Evolutionary conservation across 2,329 filamentous ascomycete genomes (phyloP).

Genomic region (Phoma sp.): DNA sequence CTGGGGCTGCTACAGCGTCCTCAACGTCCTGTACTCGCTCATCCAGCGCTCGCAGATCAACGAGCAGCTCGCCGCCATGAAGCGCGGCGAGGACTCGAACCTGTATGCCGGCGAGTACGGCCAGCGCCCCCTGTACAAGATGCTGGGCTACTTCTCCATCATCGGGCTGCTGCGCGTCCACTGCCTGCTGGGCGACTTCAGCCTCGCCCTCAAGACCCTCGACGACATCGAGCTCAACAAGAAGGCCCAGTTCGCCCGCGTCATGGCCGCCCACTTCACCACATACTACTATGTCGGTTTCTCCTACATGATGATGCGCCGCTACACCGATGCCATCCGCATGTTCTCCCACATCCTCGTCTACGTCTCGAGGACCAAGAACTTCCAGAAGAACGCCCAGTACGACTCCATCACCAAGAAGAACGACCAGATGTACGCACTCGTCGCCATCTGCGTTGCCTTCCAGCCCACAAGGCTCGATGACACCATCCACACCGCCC

Average conservation of each 20-base stretch:
- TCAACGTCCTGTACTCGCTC: constrained; percentile 98
- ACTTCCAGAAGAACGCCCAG: constrained; percentile 99
- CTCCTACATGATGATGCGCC: constrained; percentile 99
- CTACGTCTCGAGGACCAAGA: constrained; percentile 98
- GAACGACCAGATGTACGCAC: constrained; percentile 99
- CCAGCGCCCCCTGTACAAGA: constrained; percentile 91
- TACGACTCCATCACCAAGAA: constrained; percentile 99
- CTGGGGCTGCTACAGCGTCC: constrained; percentile 99
- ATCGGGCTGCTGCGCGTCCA: constrained; percentile 96
- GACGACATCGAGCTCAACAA: constrained; percentile 99
- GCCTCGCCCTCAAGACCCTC: constrained; percentile 95
- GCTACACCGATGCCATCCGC: constrained; percentile 98
- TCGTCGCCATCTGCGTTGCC: constrained; percentile 98
- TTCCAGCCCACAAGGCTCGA: constrained; percentile 97
- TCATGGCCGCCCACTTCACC: constrained; percentile 99
- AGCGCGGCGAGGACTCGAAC: constrained; percentile 88
- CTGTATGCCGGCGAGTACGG: constrained; percentile 95
- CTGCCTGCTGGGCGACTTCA: constrained; percentile 96
- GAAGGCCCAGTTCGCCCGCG: constrained; percentile 99
- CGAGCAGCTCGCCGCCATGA: constrained; percentile 94
- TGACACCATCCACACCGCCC: constrained; percentile 97
- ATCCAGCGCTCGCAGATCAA: constrained; percentile 98
- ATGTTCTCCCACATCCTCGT: constrained; percentile 99
- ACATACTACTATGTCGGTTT: constrained; percentile 99
- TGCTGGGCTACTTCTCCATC: constrained; percentile 99